phyloP scores from a whole-genome alignment of 441 rosid genomes.

The Pelargonium citronellum region DNA sequence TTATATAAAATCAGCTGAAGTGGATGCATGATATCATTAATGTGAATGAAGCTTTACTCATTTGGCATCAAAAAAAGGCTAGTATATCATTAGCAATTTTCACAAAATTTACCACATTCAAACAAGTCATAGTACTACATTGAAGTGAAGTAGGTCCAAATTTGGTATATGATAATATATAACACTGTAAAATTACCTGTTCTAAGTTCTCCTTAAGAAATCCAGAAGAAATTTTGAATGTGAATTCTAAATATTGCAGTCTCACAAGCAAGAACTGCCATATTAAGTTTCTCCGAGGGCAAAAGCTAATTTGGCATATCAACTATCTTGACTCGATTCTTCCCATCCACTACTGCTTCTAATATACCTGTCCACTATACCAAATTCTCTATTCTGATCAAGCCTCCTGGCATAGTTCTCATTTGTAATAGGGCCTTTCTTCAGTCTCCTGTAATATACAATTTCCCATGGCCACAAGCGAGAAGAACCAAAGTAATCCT shows the following conservation, averaged over 20 bases:
- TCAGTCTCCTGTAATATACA: constrained; percentile 42
- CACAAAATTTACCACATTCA: neutral
- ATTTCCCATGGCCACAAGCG: constrained; percentile 55
- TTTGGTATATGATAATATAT: constrained; percentile 1
- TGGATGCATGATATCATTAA: neutral
- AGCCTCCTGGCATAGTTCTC: constrained; percentile 42
- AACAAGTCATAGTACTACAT: constrained; percentile 13
- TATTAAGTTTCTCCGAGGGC: constrained; percentile 6
- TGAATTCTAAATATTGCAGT: constrained; percentile 16
- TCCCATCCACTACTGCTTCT: constrained; percentile 51
- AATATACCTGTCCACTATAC: constrained; percentile 40
- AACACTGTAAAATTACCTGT: constrained; percentile 27
- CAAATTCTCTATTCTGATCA: constrained; percentile 40
- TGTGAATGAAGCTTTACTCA: neutral
- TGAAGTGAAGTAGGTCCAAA: constrained; percentile 11
- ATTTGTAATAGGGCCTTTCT: constrained; percentile 40
- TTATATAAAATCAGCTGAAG: neutral
- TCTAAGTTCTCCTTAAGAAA: constrained; percentile 22
- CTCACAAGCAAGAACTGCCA: constrained; percentile 9
- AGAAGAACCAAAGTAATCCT: constrained; percentile 44
- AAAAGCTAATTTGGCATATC: constrained; percentile 13
- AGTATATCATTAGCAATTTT: neutral
- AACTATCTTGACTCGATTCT: constrained; percentile 22
- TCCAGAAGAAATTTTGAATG: constrained; percentile 13
- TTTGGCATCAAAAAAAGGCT: constrained; percentile 4